Conservation (phyloP, 805 yeast species). For the Cyberlindnera mycetangii region DNA sequence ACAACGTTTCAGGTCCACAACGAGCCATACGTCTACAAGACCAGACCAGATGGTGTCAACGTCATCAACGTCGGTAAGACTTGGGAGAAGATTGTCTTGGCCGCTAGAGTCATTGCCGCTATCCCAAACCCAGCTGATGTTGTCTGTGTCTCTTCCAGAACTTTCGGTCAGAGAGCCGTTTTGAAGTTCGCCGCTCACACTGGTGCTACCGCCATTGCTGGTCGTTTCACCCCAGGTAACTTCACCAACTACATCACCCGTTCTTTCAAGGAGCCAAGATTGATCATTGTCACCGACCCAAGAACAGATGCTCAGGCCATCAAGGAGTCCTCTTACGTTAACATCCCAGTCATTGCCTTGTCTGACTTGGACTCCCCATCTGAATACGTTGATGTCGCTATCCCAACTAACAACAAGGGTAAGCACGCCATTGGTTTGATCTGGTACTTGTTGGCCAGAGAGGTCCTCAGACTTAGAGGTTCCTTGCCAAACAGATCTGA, state of each 20-base stretch:
- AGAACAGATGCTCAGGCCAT: conserved; percentile 99
- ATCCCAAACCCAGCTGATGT: conserved; percentile 98
- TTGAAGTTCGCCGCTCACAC: conserved; percentile 99
- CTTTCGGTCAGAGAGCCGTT: conserved; percentile 99
- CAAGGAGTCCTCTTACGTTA: conserved; percentile 99
- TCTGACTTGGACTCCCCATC: conserved; percentile 98
- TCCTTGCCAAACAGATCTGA: conserved; percentile 93
- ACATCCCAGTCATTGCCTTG: conserved; percentile 99
- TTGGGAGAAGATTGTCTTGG: conserved; percentile 99
- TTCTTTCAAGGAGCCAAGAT: conserved; percentile 99
- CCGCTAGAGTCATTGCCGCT: conserved; percentile 99
- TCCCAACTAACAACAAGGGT: conserved; percentile 99
- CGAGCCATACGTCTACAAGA: conserved; percentile 94
- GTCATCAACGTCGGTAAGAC: conserved; percentile 98
- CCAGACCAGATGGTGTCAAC: conserved; percentile 99
- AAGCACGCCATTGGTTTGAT: conserved; percentile 99
- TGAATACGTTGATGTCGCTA: conserved; percentile 98
- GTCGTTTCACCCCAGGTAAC: conserved; percentile 99
- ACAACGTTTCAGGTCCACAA: conserved; percentile 70
- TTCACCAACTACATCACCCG: conserved; percentile 99
- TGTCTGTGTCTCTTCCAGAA: conserved; percentile 98
- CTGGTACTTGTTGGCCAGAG: conserved; percentile 99
- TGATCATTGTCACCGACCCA: conserved; percentile 98
- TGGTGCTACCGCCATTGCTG: conserved; percentile 99
- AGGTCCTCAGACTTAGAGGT: conserved; percentile 98